Evolutionary conservation across 2,329 filamentous ascomycete species (phyloP), one percentile per base, ranked within the genome.

Genomic region (Aspergillus persii): DNA sequence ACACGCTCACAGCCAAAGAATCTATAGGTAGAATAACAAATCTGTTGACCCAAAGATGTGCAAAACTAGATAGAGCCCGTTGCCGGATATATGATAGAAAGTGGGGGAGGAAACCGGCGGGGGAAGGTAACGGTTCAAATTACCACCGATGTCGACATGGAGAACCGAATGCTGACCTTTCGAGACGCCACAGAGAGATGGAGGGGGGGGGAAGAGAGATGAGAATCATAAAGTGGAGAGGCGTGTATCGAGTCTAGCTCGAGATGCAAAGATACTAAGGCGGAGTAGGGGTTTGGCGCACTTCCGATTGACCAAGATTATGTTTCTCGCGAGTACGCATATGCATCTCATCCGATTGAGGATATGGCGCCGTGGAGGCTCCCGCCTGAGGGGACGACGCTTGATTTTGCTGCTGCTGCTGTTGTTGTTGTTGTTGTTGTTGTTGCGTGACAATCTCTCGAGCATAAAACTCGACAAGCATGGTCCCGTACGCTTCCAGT

Each of bases 391-490:
- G 61, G 46, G 70, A 65, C 3, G 67, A 3, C 3, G 47, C 31
- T 47, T 58, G 62, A 11, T 63, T 63, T 18, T 69, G 68, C 29
- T 70, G 69, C 31, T 84, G n/a, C n/a, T n/a, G n/a, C n/a, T n/a
- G n/a, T n/a, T n/a, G n/a, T n/a, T n/a, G n/a, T n/a, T n/a, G n/a
- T n/a, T n/a, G n/a, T n/a, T n/a, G 18, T 23, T 23, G 81, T 63
- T 81, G 80, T 68, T 89, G 87, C 29, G 86, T 81, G 29, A 96
- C 85, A 15, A 97, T 89, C 74, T 99, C 95, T 56, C 94, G 84
- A 0, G 92, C 94, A 71, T 98, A 99, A 71, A 98, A 99, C 71
- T 98, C 94, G 15, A 99, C 95, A 11, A 99, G 82, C 94, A 98
- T 98, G 1, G 95, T 99, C 4, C 92, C 95, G 69, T 99, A 99